Conservation (phyloP, 257 asterid species). For the Prunella vulgaris region DNA sequence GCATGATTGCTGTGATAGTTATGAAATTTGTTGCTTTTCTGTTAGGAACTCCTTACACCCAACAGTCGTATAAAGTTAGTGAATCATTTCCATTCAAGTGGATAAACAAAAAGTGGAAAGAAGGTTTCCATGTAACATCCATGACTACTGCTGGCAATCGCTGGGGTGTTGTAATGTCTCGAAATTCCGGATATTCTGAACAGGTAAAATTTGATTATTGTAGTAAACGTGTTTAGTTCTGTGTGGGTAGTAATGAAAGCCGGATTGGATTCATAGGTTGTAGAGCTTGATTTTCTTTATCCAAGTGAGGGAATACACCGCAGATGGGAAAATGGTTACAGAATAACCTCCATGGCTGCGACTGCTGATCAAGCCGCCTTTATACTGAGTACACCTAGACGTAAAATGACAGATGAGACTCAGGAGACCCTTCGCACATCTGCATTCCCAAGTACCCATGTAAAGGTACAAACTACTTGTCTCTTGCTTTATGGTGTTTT, state of each 20-base stretch:
- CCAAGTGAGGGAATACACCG: conserved; percentile 98
- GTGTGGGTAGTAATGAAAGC: background rate
- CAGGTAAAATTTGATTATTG: conserved; percentile 47
- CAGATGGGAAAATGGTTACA: conserved; percentile 89
- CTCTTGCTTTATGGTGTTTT: background rate
- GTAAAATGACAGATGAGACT: conserved; percentile 87
- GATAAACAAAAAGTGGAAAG: conserved; percentile 98
- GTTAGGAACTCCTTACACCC: conserved; percentile 91
- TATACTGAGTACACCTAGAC: conserved; percentile 82
- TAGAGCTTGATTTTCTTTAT: conserved; percentile 91
- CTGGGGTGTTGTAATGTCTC: conserved; percentile 99
- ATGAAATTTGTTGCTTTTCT: background rate
- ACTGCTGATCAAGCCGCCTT: conserved; percentile 92
- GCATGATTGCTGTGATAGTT: background rate
- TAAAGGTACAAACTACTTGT: conserved; percentile 28
- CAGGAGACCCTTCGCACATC: conserved; percentile 96
- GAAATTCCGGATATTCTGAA: conserved; percentile 88
- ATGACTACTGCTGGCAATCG: conserved; percentile 99
- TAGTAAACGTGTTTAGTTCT: background rate
- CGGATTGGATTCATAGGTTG: conserved; percentile 47
- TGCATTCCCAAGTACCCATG: conserved; percentile 92
- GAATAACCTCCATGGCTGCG: conserved; percentile 95
- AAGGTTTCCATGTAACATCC: conserved; percentile 97
- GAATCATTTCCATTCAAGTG: conserved; percentile 98
- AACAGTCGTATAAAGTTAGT: conserved; percentile 94